Evolutionary conservation across 192 early-diverging fungal genomes (phyloP).

Genomic region (Coemansia sp.): DNA sequence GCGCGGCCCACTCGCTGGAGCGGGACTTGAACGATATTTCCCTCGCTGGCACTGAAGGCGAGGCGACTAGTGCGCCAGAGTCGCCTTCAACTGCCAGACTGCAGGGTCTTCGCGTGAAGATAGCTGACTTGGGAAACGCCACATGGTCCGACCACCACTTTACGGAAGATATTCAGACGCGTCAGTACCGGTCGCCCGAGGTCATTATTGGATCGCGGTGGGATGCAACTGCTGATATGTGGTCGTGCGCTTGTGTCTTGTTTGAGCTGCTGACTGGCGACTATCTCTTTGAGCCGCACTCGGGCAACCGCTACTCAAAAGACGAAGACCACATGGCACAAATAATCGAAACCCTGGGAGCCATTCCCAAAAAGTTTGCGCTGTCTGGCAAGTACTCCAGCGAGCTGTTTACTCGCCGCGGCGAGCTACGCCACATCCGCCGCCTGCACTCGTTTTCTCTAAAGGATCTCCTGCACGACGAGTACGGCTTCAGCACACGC

Average conservation of each 20-base stretch:
- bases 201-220: constrained; percentile 89
- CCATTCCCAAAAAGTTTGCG: constrained; percentile 76
- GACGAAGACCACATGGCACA: constrained; percentile 98
- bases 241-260: constrained; percentile 92
- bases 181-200: constrained; percentile 95
- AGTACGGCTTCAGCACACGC: constrained; percentile 72
- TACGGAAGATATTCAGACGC: constrained; percentile 94
- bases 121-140: constrained; percentile 95
- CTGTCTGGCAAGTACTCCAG: constrained; percentile 79
- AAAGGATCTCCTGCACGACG: constrained; percentile 82
- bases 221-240: constrained; percentile 85
- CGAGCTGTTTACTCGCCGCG: constrained; percentile 87
- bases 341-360: constrained; percentile 92
- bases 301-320: constrained; percentile 77
- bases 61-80: constrained; percentile 13
- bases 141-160: constrained; percentile 96
- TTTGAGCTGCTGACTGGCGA: constrained; percentile 94
- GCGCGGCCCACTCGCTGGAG: constrained; percentile 53
- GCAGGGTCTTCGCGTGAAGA: constrained; percentile 74
- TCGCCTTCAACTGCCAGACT: constrained; percentile 8
- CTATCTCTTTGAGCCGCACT: constrained; percentile 93
- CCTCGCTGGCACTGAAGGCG: constrained; percentile 50
- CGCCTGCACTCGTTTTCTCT: constrained; percentile 82
- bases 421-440: constrained; percentile 86
- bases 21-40: constrained; percentile 69